Evolutionary conservation across 305 asterid genomes (phyloP).

Genomic region (Ajuga reptans): DNA sequence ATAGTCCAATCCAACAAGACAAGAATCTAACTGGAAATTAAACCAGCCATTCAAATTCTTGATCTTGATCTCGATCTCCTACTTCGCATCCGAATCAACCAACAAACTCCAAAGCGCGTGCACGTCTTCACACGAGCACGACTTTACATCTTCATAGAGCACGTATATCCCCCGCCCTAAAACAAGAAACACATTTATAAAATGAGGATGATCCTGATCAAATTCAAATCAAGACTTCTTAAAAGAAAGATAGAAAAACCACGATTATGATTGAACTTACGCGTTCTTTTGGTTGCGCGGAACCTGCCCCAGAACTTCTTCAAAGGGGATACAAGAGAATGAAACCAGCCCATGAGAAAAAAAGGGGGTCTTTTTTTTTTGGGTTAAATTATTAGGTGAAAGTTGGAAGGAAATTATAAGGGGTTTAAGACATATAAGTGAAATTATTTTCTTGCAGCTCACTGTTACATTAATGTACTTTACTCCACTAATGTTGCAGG

Average conservation of each 20-base stretch:
- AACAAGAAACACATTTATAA: background rate
- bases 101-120: conserved; percentile 54
- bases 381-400: conserved; percentile 24
- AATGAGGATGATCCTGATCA: background rate
- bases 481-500: conserved; percentile 18
- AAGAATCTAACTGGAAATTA: background rate
- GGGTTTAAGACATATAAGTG: conserved; percentile 1
- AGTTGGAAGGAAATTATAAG: conserved; percentile 19
- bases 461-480: conserved; percentile 23
- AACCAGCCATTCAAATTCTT: background rate
- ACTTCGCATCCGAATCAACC: conserved; percentile 37
- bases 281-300: conserved; percentile 27
- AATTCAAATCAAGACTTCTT: background rate
- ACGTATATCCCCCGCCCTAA: conserved; percentile 44
- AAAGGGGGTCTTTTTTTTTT: background rate
- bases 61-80: background rate
- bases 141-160: conserved; percentile 51
- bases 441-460: background rate
- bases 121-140: conserved; percentile 66
- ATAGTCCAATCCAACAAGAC: background rate
- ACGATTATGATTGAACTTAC: conserved; percentile 20
- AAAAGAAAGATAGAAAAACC: background rate
- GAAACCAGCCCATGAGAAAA: conserved; percentile 48
- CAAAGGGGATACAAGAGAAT: conserved; percentile 41
- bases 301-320: conserved; percentile 42